Evolutionary conservation across 2,329 filamentous ascomycete genomes (phyloP).

Genomic region (Neurospora sp.): DNA sequence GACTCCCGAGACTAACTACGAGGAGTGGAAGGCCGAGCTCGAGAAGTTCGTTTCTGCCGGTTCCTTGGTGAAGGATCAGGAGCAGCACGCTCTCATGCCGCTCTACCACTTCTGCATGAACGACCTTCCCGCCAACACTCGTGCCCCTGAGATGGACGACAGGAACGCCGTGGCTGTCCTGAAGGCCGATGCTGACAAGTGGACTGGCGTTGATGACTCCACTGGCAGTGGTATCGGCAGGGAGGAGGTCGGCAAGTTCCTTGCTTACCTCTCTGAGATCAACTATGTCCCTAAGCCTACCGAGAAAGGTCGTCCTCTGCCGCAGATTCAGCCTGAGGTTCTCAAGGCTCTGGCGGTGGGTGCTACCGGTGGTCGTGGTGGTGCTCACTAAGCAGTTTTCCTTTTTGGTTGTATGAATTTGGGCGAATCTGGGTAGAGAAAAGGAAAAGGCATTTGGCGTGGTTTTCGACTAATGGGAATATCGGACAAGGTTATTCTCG

Average conservation of each 20-base stretch:
- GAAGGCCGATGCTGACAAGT: conserved; percentile 48
- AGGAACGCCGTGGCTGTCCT: conserved; percentile 55
- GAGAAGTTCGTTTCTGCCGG: conserved; percentile 56
- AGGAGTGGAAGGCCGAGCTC: conserved; percentile 57
- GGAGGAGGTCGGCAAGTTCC: conserved; percentile 52
- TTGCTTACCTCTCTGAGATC: conserved; percentile 51
- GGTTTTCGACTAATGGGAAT: neutral
- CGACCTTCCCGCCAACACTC: conserved; percentile 59
- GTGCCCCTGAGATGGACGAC: conserved; percentile 67
- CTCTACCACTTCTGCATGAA: conserved; percentile 64
- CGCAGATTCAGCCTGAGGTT: conserved; percentile 23
- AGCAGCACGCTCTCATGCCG: conserved; percentile 64
- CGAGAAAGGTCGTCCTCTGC: conserved; percentile 22
- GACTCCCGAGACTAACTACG: conserved; percentile 56
- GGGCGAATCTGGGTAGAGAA: neutral
- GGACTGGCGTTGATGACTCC: conserved; percentile 35
- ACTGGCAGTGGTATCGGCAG: conserved; percentile 45
- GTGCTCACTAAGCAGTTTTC: conserved; percentile 8
- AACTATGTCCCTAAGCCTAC: conserved; percentile 48
- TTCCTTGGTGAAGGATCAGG: conserved; percentile 42
- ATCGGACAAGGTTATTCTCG: neutral
- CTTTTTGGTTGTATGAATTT: neutral
- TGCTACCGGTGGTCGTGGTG: conserved; percentile 16
- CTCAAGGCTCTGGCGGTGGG: conserved; percentile 13
- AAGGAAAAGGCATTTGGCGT: neutral